These are phyloP conservation scores for Kodamaea restingae DNA, from an alignment of 805 yeast genomes.

Conservation along the genomic window DNA sequence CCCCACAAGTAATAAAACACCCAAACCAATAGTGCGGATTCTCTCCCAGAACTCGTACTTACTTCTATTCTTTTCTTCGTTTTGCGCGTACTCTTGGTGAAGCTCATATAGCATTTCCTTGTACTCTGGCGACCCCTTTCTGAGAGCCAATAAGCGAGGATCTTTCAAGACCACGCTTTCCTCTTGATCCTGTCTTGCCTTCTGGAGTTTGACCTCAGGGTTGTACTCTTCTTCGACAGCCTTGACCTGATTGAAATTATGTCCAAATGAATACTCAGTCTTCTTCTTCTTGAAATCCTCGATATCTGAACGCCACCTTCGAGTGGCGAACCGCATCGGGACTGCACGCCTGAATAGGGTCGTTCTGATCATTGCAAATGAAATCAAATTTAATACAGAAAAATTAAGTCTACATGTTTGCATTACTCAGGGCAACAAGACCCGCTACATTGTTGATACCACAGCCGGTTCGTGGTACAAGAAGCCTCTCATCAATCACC, in stretches of 20 bases:
- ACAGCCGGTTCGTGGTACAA: neutral
- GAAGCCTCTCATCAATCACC: slow-evolving; percentile 28
- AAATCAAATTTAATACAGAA: neutral
- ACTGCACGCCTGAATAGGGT: neutral
- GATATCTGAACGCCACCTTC: slow-evolving; percentile 14
- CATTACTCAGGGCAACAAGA: neutral
- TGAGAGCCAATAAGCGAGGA: slow-evolving; percentile 26
- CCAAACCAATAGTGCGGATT: slow-evolving; percentile 42
- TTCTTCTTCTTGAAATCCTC: slow-evolving; percentile 38
- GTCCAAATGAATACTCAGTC: slow-evolving; percentile 27
- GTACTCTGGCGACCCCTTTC: slow-evolving; percentile 34
- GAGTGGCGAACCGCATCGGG: neutral
- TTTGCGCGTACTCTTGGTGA: slow-evolving; percentile 22
- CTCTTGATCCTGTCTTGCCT: slow-evolving; percentile 10
- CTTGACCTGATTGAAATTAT: slow-evolving; percentile 15
- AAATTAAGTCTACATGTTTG: slow-evolving; percentile 4
- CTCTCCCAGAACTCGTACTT: slow-evolving; percentile 41
- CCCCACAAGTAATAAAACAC: slow-evolving; percentile 37
- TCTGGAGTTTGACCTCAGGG: neutral
- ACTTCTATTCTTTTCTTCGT: slow-evolving; percentile 24
- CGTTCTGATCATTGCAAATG: slow-evolving; percentile 1
- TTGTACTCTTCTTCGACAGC: slow-evolving; percentile 13
- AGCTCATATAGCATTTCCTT: slow-evolving; percentile 28
- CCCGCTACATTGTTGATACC: neutral
- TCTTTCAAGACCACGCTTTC: slow-evolving; percentile 23